Conservation (phyloP, 2,329 filamentous ascomycete genomes). For the Pseudocercospora pini-densiflorae region DNA sequence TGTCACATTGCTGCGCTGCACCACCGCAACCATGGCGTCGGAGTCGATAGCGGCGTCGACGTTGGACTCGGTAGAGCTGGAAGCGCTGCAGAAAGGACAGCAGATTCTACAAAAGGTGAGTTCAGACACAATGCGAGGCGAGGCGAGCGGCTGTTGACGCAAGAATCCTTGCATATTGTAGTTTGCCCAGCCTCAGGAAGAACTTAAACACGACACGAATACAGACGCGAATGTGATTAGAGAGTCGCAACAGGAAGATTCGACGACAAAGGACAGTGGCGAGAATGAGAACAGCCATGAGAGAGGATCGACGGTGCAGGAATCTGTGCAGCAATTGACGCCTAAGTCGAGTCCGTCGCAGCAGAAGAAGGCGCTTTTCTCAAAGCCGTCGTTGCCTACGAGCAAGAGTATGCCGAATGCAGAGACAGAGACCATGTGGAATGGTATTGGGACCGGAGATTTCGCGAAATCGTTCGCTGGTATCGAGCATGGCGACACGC, state of each 20-base stretch:
- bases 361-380: background rate
- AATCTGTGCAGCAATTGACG: constrained; percentile 25
- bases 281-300: constrained; percentile 10
- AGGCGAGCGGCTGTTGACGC: constrained; percentile 31
- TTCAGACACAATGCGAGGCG: constrained; percentile 7
- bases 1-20: background rate
- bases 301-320: constrained; percentile 22
- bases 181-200: constrained; percentile 17
- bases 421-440: constrained; percentile 21
- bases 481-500: constrained; percentile 50
- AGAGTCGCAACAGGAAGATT: background rate
- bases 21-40: constrained; percentile 18
- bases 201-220: constrained; percentile 24
- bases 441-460: too few relatives aligned
- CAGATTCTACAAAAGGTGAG: constrained; percentile 31
- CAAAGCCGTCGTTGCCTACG: constrained; percentile 21
- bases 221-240: background rate
- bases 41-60: constrained; percentile 34
- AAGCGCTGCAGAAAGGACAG: constrained; percentile 25
- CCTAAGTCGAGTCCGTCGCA: constrained; percentile 16
- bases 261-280: constrained; percentile 6
- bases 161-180: constrained; percentile 32
- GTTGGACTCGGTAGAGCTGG: constrained; percentile 30
- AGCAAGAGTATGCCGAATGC: constrained; percentile 30
- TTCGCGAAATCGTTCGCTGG: constrained; percentile 43